phyloP scores from a whole-genome alignment of 345 rosid species.

The Geranium rotundifolium region DNA sequence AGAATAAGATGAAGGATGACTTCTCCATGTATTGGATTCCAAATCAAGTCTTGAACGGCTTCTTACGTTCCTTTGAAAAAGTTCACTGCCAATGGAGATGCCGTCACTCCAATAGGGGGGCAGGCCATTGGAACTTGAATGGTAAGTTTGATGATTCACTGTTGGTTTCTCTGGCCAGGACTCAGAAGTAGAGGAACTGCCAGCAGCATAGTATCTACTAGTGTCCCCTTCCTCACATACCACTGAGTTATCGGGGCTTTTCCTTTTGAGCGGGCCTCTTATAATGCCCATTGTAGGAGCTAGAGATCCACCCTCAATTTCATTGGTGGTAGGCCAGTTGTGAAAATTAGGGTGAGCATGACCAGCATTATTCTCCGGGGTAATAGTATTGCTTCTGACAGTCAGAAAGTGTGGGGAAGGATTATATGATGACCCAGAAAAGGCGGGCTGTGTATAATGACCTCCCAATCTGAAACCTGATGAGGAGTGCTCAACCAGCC shows the following conservation, averaged over 20 bases:
- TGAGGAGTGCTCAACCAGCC: conserved; percentile 10
- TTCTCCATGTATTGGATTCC: conserved; percentile 5
- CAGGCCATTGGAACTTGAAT: conserved; percentile 11
- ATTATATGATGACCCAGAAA: conserved; percentile 10
- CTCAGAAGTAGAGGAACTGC: conserved; percentile 23
- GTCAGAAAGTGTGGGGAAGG: conserved; percentile 10
- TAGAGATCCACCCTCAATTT: conserved; percentile 11
- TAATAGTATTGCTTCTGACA: conserved; percentile 9
- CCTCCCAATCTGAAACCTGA: conserved; percentile 10
- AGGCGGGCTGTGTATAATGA: conserved; percentile 3
- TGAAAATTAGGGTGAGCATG: conserved; percentile 5
- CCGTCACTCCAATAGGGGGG: conserved; percentile 8
- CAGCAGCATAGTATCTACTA: conserved; percentile 15
- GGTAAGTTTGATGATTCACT: conserved; percentile 11
- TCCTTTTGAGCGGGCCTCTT: conserved; percentile 20
- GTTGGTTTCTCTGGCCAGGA: conserved; percentile 6
- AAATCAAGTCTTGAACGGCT: conserved; percentile 11
- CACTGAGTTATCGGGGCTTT: conserved; percentile 8
- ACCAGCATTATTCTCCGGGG: conserved; percentile 12
- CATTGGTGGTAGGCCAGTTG: conserved; percentile 6
- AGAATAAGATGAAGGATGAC: conserved; percentile 2
- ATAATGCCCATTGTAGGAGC: conserved; percentile 7
- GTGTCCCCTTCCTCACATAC: conserved; percentile 13
- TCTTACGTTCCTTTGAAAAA: conserved; percentile 12
- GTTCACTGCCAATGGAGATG: conserved; percentile 6